Base-by-base conservation (phyloP, 495 filamentous ascomycete genomes). In the Penicillium arizonense region DNA sequence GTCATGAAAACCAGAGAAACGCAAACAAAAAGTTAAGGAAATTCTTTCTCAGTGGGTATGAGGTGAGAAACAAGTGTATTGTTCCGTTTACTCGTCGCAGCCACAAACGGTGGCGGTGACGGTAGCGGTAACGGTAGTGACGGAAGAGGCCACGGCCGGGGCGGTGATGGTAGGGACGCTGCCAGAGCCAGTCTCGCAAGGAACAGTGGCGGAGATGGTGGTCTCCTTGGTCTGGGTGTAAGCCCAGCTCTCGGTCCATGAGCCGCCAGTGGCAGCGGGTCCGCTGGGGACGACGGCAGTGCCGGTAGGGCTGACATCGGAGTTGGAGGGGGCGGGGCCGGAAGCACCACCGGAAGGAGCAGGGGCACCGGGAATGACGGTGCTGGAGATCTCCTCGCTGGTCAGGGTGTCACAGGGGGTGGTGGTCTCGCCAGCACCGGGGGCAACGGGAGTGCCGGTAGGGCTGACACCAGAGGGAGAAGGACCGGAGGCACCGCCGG, bases 51-150 rank as follows among this genome's bases (percentile, higher is more conserved):
- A 38, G 41, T 5, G 18, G 12, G 14, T 47, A 34, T 38, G 4
- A 8, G 14, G 28, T 43, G 36, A 18, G 13, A 35, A 52, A 21
- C 45, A 34, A 20, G 14, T 28, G 39, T 9, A 20, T 9, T 12
- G 24, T 28, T 45, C 39, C 9, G 57, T 64, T 47, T 61, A 61
- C 46, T 59, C 47, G 55, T 59, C 44, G 55, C 63, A 62, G 48
- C 44, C 46, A 57, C 64, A 71, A 50, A 62, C 61, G 38, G 65
- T 64, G 33, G 62, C 57, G 55, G 62, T 70, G 18, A 67, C 60
- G 34, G 63, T 71, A 50, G 60, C 52, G 48, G 66, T 72, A 35
- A 67, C 38, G 37, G 70, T 71, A 46, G 61, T 50, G 28, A 39
- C 14, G 5, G 21, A 34, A 0, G 49, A 51, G 28, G 36, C 38